These are phyloP conservation scores for Hondaea fermentalgiana DNA, from an alignment of 108 stramenopile genomes.

Conservation along the genomic window DNA sequence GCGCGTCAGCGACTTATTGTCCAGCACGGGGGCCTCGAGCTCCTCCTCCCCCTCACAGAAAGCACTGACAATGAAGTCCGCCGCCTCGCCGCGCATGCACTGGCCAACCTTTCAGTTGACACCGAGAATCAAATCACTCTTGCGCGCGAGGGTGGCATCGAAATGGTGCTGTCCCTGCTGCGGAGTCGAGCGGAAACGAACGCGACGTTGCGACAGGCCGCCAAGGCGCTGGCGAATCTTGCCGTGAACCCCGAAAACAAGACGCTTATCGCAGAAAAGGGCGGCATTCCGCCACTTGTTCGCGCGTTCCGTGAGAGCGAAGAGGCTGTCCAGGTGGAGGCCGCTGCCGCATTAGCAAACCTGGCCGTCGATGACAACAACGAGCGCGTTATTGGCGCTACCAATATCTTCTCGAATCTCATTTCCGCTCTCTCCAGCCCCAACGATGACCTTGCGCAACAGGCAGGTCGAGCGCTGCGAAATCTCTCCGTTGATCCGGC, in stretches of 20 bases:
- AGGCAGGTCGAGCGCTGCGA: constrained; percentile 49
- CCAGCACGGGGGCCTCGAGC: constrained; percentile 42
- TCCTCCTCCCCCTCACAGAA: constrained; percentile 52
- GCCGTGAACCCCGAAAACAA: constrained; percentile 52
- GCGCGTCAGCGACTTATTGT: constrained; percentile 44
- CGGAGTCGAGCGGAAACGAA: background rate
- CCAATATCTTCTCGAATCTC: constrained; percentile 41
- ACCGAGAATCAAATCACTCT: constrained; percentile 44
- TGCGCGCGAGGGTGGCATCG: constrained; percentile 50
- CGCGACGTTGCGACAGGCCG: constrained; percentile 42
- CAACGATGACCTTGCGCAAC: constrained; percentile 38
- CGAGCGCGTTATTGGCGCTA: constrained; percentile 39
- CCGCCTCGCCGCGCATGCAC: constrained; percentile 54
- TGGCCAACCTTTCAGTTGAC: constrained; percentile 55
- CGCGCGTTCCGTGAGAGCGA: constrained; percentile 20
- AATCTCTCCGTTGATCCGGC: constrained; percentile 47
- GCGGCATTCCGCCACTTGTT: constrained; percentile 41
- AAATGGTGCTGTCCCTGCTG: constrained; percentile 43
- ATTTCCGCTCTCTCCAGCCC: constrained; percentile 26
- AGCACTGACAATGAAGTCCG: constrained; percentile 46
- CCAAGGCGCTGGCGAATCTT: constrained; percentile 55
- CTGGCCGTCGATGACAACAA: constrained; percentile 56
- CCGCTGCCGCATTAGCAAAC: constrained; percentile 58
- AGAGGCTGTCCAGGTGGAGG: constrained; percentile 43
- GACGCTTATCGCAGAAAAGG: constrained; percentile 30